Evolutionary conservation across 208 protist species (phyloP), one percentile per base, ranked within the genome.

Genomic region (Tritrichomonas foetus): DNA sequence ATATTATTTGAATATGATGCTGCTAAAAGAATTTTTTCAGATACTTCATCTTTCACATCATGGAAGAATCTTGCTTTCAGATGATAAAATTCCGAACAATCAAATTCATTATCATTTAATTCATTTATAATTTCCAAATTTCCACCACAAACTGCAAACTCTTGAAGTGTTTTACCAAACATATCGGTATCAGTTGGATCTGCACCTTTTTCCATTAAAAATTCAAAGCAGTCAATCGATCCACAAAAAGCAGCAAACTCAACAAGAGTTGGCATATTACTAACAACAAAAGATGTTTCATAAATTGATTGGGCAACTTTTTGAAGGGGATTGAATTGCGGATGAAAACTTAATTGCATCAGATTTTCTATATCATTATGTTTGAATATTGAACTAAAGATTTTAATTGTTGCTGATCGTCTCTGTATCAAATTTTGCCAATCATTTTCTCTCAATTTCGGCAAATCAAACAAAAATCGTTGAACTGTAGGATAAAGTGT

Each of bases 191-290:
- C 33, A 82, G 27, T 47, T 50, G 74, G 33, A 30, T 30, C 41
- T 50, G 39, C 41, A 50, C 74, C 74, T 82, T 82, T 82, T 82
- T 49, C 74, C 13, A 82, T 82, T 47, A 82, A 41, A 50, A 47
- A 82, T 0, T 82, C 74, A 47, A 82, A 82, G 16, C 74, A 82
- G 30, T 82, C 74, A 47, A 82, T 47, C 14, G 33, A n/a, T 50
- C 74, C 74, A 69, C 64, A 69, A 69, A n/a, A 69, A n/a, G 64
- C 64, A 69, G 64, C 11, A 69, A 69, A 69, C 25, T 69, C 64
- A 69, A 69, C 27, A 11, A 69, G 8, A n/a, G 64, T n/a, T 69
- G 64, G 64, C 8, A n/a, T 11, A 69, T 69, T 33, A 30, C 25
- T n/a, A n/a, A 69, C 64, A n/a, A 69, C 11, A n/a, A 69, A 69